A percentile compares a stretch with the other conserved stretches of the same genome.
Conservation (phyloP, 495 filamentous ascomycete genomes). For the Amorphotheca resinae region DNA sequence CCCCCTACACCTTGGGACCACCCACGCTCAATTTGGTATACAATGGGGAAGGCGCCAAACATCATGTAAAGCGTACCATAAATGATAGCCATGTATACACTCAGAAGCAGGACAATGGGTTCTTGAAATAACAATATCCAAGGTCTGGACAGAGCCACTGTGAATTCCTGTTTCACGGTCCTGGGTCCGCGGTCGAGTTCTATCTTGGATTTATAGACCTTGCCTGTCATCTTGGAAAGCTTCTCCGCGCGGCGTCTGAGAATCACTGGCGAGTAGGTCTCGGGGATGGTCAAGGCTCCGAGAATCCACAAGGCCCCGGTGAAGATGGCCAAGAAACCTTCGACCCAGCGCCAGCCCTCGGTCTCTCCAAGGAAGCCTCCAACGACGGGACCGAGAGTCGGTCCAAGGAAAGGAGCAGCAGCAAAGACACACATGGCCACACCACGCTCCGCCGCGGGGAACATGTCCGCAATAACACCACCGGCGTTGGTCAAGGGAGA, state of each 20-base stretch:
- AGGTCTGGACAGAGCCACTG: slow-evolving; percentile 31
- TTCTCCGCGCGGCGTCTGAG: slow-evolving; percentile 59
- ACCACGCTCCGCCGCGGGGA: slow-evolving; percentile 49
- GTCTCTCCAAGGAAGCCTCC: slow-evolving; percentile 35
- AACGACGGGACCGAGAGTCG: slow-evolving; percentile 32
- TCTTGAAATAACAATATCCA: slow-evolving; percentile 57
- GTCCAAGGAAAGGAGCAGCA: slow-evolving; percentile 57
- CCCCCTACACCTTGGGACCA: slow-evolving; percentile 66
- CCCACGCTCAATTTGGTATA: slow-evolving; percentile 60
- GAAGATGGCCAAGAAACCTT: slow-evolving; percentile 55
- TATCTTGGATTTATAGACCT: slow-evolving; percentile 41
- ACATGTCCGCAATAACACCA: slow-evolving; percentile 70
- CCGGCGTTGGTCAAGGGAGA: slow-evolving; percentile 64
- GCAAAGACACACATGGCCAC: slow-evolving; percentile 56
- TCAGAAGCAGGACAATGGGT: slow-evolving; percentile 72
- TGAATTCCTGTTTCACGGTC: slow-evolving; percentile 31
- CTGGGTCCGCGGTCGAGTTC: slow-evolving; percentile 31
- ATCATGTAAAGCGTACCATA: slow-evolving; percentile 84
- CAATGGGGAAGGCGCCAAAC: slow-evolving; percentile 80
- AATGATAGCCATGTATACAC: slow-evolving; percentile 52
- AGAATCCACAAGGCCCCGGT: slow-evolving; percentile 49
- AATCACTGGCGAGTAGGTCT: slow-evolving; percentile 68
- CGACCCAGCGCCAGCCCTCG: slow-evolving; percentile 41
- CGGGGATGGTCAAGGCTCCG: slow-evolving; percentile 62
- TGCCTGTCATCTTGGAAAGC: slow-evolving; percentile 57